A percentile compares a stretch with the other conserved stretches of the same genome.
Conservation (phyloP, 768 basidiomycete genomes). For the Hypsizygus marmoreus region DNA sequence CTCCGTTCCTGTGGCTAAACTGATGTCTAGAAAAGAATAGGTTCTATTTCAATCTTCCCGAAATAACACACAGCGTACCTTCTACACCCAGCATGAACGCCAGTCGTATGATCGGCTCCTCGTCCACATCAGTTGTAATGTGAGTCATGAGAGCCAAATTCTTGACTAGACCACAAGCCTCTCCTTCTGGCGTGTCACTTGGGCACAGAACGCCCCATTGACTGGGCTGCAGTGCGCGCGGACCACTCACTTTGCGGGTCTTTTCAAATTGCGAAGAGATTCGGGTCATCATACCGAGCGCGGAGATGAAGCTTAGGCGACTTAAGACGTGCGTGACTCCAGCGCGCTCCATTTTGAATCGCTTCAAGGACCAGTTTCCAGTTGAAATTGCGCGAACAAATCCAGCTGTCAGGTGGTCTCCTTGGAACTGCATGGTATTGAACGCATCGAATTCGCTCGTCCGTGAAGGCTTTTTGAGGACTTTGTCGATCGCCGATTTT, state of each 20-base stretch:
- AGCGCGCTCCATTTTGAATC: slow-evolving; percentile 99
- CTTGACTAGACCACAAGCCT: slow-evolving; percentile 98
- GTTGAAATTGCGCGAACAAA: slow-evolving; percentile 98
- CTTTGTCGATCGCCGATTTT: slow-evolving; percentile 94
- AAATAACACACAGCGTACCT: slow-evolving; percentile 48
- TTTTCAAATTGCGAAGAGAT: slow-evolving; percentile 99
- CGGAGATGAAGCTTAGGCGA: slow-evolving; percentile 93
- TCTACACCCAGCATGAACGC: slow-evolving; percentile 97
- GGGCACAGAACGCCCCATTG: slow-evolving; percentile 99
- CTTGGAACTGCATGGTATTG: slow-evolving; percentile 93
- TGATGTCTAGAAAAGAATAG: slow-evolving; percentile 66
- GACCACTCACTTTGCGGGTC: slow-evolving; percentile 97
- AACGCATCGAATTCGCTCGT: slow-evolving; percentile 94
- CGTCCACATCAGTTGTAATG: slow-evolving; percentile 98
- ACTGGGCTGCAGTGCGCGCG: slow-evolving; percentile 93
- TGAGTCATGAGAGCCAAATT: slow-evolving; percentile 99
- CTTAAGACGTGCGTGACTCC: slow-evolving; percentile 98
- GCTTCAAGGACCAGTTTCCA: slow-evolving; percentile 98
- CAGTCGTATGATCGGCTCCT: slow-evolving; percentile 87
- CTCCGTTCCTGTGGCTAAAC: slow-evolving; percentile 89
- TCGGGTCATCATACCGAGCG: slow-evolving; percentile 99
- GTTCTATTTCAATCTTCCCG: slow-evolving; percentile 5
- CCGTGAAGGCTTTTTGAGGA: slow-evolving; percentile 92
- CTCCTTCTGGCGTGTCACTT: slow-evolving; percentile 98
- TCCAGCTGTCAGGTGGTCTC: slow-evolving; percentile 94